These are phyloP conservation scores for Kalmanozyma brasiliensis DNA, from an alignment of 1,284 basidiomycete species.

Conservation along the genomic window DNA sequence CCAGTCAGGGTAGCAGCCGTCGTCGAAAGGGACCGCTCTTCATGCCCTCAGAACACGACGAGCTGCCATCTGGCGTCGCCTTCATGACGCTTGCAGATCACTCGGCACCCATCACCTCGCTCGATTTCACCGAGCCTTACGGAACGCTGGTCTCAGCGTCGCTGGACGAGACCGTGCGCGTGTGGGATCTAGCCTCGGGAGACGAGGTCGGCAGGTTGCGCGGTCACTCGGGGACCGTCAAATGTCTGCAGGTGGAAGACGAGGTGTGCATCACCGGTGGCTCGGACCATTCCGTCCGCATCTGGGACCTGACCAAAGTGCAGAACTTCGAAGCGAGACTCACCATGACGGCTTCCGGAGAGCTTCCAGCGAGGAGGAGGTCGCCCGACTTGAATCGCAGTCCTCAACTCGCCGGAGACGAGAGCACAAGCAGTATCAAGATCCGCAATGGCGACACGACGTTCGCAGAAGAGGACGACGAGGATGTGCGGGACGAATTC, in stretches of 20 bases:
- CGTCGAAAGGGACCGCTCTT: slow-evolving; percentile 77
- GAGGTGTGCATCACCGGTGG: slow-evolving; percentile 90
- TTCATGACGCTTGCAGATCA: slow-evolving; percentile 94
- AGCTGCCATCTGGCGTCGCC: slow-evolving; percentile 89
- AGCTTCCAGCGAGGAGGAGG: slow-evolving; percentile 29
- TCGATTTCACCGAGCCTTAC: slow-evolving; percentile 97
- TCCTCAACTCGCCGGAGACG: slow-evolving; percentile 20
- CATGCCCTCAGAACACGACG: slow-evolving; percentile 95
- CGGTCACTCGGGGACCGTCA: slow-evolving; percentile 72
- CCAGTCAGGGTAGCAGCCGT: slow-evolving; percentile 47
- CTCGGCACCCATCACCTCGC: slow-evolving; percentile 81
- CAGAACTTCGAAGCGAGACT: slow-evolving; percentile 60
- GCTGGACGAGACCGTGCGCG: slow-evolving; percentile 74
- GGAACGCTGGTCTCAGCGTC: slow-evolving; percentile 85
- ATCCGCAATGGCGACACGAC: slow-evolving; percentile 41
- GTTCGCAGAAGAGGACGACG: slow-evolving; percentile 69
- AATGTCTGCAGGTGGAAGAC: slow-evolving; percentile 92
- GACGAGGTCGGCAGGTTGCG: slow-evolving; percentile 67
- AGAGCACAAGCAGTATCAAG: slow-evolving; percentile 38
- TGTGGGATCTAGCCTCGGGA: slow-evolving; percentile 84
- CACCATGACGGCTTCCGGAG: slow-evolving; percentile 51
- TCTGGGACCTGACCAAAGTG: slow-evolving; percentile 65
- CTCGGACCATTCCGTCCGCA: slow-evolving; percentile 79
- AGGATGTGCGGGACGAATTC: slow-evolving; percentile 65
- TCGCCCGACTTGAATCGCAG: slow-evolving; percentile 29